Percentiles rank a stretch among this genome's conserved stretches.
Conservation (phyloP, 2,329 filamentous ascomycete genomes). For the Chrysosporium queenslandicum region DNA sequence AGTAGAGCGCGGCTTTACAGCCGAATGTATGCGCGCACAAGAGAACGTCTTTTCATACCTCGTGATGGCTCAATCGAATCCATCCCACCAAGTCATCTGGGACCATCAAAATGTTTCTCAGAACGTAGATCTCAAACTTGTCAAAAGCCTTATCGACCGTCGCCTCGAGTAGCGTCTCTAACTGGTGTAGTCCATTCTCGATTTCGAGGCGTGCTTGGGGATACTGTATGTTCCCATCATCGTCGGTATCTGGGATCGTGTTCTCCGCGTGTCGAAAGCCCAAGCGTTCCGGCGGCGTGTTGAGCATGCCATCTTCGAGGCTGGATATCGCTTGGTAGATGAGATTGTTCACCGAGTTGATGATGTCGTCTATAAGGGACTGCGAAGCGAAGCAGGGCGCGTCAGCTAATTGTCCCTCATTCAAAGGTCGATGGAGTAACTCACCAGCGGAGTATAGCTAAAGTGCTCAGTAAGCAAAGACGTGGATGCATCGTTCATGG, state of each 20-base stretch:
- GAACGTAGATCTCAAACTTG: conserved; percentile 77
- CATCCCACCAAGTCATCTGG: conserved; percentile 62
- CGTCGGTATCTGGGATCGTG: conserved; percentile 39
- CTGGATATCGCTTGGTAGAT: conserved; percentile 82
- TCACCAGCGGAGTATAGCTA: conserved; percentile 80
- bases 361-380: conserved; percentile 94
- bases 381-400: conserved; percentile 29
- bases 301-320: conserved; percentile 71
- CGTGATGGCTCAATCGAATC: conserved; percentile 77
- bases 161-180: conserved; percentile 70
- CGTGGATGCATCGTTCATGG: conserved; percentile 38
- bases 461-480: conserved; percentile 88
- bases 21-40: not conserved
- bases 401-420: not conserved
- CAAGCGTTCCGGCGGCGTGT: conserved; percentile 61
- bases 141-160: conserved; percentile 79
- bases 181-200: conserved; percentile 74
- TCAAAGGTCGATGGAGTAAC: conserved; percentile 28
- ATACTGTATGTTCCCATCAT: conserved; percentile 38
- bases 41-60: conserved; percentile 39
- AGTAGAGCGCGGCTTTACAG: no score
- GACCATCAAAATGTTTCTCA: conserved; percentile 73
- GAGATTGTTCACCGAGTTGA: conserved; percentile 90
- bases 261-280: conserved; percentile 57
- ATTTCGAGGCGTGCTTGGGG: conserved; percentile 59